phyloP scores from a whole-genome alignment of 805 yeast species.

The Hanseniaspora osmophila region DNA sequence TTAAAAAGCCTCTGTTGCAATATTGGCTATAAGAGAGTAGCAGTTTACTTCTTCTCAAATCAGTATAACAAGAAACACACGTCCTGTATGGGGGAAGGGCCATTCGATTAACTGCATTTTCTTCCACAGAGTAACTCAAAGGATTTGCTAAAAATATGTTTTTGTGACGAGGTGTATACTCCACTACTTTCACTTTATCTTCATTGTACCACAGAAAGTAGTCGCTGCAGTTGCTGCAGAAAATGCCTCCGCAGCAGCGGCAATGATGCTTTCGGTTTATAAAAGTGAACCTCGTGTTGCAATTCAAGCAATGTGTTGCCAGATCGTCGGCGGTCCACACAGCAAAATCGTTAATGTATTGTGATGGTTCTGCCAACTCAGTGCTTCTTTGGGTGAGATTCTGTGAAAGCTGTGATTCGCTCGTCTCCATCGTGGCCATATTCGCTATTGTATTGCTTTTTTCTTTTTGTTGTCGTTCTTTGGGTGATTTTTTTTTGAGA shows the following conservation, averaged over 20 bases:
- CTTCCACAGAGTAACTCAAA: too few relatives aligned
- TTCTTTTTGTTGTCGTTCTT: too few relatives aligned
- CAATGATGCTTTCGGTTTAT: slow-evolving; percentile 55
- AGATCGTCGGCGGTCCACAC: slow-evolving; percentile 5
- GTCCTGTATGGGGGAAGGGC: slow-evolving; percentile 43
- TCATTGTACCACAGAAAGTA: slow-evolving; percentile 18
- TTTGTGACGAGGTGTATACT: slow-evolving; percentile 8
- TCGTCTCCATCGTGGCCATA: too few relatives aligned
- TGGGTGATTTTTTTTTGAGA: too few relatives aligned
- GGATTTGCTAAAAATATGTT: background rate
- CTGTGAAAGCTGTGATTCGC: too few relatives aligned
- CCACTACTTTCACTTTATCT: slow-evolving; percentile 15
- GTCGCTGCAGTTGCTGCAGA: slow-evolving; percentile 30
- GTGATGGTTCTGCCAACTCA: background rate
- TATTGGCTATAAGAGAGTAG: background rate
- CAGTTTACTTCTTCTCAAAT: slow-evolving; percentile 18
- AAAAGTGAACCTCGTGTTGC: slow-evolving; percentile 32
- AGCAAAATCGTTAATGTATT: slow-evolving; percentile 2
- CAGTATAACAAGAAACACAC: slow-evolving; percentile 42
- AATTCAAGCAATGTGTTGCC: slow-evolving; percentile 30
- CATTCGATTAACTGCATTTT: slow-evolving; percentile 5
- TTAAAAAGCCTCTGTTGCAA: background rate
- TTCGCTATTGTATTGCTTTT: too few relatives aligned
- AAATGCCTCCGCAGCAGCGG: slow-evolving; percentile 53
- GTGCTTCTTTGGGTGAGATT: too few relatives aligned